phyloP scores from a whole-genome alignment of 2,329 filamentous ascomycete genomes.

The Sporothrix mexicana region DNA sequence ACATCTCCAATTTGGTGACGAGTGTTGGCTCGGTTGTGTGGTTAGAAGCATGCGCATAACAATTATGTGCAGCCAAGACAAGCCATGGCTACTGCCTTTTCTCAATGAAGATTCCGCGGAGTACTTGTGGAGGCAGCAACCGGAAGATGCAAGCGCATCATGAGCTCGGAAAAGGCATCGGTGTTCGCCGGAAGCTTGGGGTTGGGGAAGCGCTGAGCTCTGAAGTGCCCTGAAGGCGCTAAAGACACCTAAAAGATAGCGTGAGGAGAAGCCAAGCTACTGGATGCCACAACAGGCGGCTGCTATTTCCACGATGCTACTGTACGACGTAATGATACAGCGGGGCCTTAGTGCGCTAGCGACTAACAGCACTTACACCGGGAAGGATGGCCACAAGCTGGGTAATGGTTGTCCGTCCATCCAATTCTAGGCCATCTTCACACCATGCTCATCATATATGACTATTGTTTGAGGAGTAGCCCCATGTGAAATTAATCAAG shows the following conservation, averaged over 20 bases:
- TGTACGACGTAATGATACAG: no score
- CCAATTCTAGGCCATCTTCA: neutral
- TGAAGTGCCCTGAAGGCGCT: neutral
- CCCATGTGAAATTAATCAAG: no score
- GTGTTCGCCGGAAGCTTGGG: neutral
- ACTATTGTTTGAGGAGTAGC: neutral
- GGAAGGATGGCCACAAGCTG: neutral
- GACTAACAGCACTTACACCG: neutral
- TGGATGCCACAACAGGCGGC: neutral
- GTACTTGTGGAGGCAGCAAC: neutral
- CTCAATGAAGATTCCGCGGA: neutral
- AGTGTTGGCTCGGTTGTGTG: neutral
- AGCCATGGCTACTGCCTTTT: neutral
- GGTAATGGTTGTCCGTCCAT: conserved; percentile 1
- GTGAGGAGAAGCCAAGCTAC: conserved; percentile 4
- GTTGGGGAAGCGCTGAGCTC: no score
- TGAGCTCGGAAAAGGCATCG: conserved; percentile 9
- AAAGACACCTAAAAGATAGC: neutral
- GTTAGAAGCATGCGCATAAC: neutral
- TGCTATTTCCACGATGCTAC: neutral
- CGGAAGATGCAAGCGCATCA: neutral
- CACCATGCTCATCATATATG: neutral
- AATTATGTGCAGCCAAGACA: conserved; percentile 2
- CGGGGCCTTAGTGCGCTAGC: neutral
- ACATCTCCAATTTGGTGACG: neutral